phyloP scores from a whole-genome alignment of 805 yeast genomes.

The Saccharomycopsis oosterbeekiorum region DNA sequence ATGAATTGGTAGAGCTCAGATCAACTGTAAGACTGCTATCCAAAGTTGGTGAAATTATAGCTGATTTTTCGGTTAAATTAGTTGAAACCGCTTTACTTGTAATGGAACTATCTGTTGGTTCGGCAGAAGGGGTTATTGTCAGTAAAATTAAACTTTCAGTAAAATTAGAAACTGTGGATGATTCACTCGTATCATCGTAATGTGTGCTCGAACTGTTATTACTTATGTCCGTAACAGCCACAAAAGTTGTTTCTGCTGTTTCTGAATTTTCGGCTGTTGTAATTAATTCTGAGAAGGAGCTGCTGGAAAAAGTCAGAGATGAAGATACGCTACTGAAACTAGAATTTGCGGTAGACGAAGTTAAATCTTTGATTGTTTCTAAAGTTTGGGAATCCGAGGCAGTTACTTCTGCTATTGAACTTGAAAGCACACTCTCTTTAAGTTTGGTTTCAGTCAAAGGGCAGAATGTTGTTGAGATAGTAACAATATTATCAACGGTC shows the following conservation, averaged over 20 bases:
- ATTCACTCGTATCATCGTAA: no score
- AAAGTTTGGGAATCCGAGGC: neutral
- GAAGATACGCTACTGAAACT: no score
- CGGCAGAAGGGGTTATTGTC: no score
- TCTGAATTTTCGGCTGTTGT: neutral
- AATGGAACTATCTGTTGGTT: neutral
- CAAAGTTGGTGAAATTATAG: neutral
- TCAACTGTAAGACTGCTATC: no score
- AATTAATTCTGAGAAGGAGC: neutral
- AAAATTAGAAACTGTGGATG: no score
- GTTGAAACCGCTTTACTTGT: no score
- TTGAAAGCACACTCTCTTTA: slow-evolving; percentile 10
- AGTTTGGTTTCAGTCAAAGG: slow-evolving; percentile 19
- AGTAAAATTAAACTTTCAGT: no score
- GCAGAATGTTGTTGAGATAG: slow-evolving; percentile 17
- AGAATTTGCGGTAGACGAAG: neutral
- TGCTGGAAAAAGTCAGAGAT: no score
- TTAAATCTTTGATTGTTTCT: neutral
- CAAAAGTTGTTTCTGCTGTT: no score
- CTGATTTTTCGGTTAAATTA: neutral
- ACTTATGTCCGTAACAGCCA: no score
- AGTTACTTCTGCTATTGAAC: neutral
- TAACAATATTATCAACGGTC: slow-evolving; percentile 10
- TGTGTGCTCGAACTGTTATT: no score
- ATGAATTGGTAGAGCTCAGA: neutral